These are phyloP conservation scores for Sporobolomyces roseus DNA, from an alignment of 768 basidiomycete species.

Conservation along the genomic window DNA sequence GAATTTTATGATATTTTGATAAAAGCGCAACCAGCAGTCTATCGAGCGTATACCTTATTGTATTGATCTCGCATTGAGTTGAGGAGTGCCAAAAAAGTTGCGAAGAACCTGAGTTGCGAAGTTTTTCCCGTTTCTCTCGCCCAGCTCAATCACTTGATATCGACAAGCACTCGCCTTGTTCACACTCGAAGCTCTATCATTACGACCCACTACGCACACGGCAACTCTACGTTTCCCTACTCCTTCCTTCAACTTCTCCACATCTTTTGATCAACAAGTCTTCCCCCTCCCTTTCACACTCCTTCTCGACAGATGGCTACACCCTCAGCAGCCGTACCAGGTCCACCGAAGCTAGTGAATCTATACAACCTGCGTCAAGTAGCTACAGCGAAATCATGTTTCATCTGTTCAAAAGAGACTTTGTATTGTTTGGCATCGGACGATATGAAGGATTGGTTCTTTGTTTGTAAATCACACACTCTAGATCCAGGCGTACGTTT, in stretches of 20 bases:
- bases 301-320: neutral
- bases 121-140: no score
- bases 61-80: no score
- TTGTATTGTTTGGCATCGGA: conserved; percentile 58
- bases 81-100: no score
- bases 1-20: no score
- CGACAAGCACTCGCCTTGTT: no score
- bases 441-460: conserved; percentile 78
- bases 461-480: conserved; percentile 76
- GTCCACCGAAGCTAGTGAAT: conserved; percentile 31
- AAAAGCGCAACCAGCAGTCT: no score
- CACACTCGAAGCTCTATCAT: no score
- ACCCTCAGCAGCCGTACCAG: no score
- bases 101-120: no score
- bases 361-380: conserved; percentile 22
- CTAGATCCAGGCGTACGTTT: conserved; percentile 66
- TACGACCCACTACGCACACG: no score
- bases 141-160: no score
- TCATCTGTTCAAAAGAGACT: conserved; percentile 34
- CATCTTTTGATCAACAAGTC: neutral
- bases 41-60: no score
- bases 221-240: neutral
- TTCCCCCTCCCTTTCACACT: neutral
- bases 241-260: neutral
- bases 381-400: conserved; percentile 23